A percentile compares a stretch with the other conserved stretches of the same genome.
Evolutionary conservation across 257 asterid species (phyloP).

Genomic region (Galeopsis tetrahit): DNA sequence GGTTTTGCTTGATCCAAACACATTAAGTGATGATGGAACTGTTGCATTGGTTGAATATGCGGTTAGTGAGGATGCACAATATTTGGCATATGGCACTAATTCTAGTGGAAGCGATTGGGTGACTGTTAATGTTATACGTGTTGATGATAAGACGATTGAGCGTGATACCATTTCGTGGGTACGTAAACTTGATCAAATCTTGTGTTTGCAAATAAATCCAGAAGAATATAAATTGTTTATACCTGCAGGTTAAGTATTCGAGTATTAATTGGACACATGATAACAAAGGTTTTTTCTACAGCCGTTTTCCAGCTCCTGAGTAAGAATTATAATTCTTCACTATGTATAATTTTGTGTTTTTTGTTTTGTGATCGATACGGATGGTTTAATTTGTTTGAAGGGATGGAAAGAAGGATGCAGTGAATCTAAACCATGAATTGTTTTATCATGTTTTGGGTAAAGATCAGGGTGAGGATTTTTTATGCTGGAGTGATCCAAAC

Average conservation of each 20-base stretch:
- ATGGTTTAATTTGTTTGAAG: slow-evolving; percentile 47
- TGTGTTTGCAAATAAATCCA: background rate
- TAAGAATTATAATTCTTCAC: slow-evolving; percentile 44
- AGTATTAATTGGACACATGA: slow-evolving; percentile 83
- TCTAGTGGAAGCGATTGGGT: slow-evolving; percentile 99
- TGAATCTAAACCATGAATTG: slow-evolving; percentile 75
- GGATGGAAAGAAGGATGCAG: slow-evolving; percentile 69
- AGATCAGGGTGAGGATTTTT: slow-evolving; percentile 82
- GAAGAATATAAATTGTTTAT: background rate
- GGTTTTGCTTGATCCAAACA: slow-evolving; percentile 89
- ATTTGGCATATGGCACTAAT: slow-evolving; percentile 81
- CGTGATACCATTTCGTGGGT: slow-evolving; percentile 78
- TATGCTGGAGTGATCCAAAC: slow-evolving; percentile 84
- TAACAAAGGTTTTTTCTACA: slow-evolving; percentile 86
- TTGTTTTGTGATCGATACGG: background rate
- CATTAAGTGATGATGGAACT: slow-evolving; percentile 86
- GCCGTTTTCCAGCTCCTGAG: slow-evolving; percentile 91
- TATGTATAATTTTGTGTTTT: background rate
- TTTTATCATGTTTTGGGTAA: slow-evolving; percentile 90
- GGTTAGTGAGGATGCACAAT: slow-evolving; percentile 83
- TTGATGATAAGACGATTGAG: slow-evolving; percentile 61
- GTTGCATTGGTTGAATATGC: slow-evolving; percentile 61
- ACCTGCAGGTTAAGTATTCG: slow-evolving; percentile 81
- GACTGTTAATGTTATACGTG: slow-evolving; percentile 68
- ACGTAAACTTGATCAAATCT: slow-evolving; percentile 38